Conservation (phyloP, 345 rosid genomes). For the Brassica incana region DNA sequence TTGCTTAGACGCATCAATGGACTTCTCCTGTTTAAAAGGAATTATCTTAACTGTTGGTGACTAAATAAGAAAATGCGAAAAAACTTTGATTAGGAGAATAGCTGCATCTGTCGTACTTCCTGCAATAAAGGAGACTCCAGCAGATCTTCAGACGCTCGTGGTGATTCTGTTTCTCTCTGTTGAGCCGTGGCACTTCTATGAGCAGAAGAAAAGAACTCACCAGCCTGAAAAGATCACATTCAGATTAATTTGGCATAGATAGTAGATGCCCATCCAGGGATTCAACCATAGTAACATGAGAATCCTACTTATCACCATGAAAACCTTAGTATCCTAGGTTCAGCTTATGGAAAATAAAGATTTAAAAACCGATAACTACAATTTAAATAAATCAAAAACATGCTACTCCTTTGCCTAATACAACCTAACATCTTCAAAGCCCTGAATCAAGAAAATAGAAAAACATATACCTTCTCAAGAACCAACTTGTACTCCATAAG, state of each 20-base stretch:
- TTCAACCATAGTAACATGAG: slow-evolving; percentile 10
- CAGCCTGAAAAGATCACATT: slow-evolving; percentile 51
- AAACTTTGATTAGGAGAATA: not conserved
- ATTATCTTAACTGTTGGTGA: slow-evolving; percentile 11
- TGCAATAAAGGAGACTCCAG: slow-evolving; percentile 74
- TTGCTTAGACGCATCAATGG: slow-evolving; percentile 75
- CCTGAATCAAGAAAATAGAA: not conserved
- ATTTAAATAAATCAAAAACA: not conserved
- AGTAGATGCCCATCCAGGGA: not conserved
- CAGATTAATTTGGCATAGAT: not conserved
- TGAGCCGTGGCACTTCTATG: slow-evolving; percentile 67
- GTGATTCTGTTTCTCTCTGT: slow-evolving; percentile 69
- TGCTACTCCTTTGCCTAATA: not conserved
- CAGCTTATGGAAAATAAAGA: not conserved
- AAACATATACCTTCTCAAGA: slow-evolving; percentile 67
- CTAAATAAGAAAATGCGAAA: not conserved
- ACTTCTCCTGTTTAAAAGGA: slow-evolving; percentile 55
- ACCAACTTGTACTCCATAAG: slow-evolving; percentile 83
- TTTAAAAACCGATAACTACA: not conserved
- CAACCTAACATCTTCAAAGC: not conserved
- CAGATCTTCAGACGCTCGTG: slow-evolving; percentile 54
- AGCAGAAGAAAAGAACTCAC: slow-evolving; percentile 81
- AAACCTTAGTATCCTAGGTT: not conserved
- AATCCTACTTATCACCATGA: slow-evolving; percentile 6
- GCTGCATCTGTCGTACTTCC: slow-evolving; percentile 38